These are phyloP conservation scores for Aspergillus saccharolyticus DNA, from an alignment of 495 filamentous ascomycete species.

Conservation along the genomic window DNA sequence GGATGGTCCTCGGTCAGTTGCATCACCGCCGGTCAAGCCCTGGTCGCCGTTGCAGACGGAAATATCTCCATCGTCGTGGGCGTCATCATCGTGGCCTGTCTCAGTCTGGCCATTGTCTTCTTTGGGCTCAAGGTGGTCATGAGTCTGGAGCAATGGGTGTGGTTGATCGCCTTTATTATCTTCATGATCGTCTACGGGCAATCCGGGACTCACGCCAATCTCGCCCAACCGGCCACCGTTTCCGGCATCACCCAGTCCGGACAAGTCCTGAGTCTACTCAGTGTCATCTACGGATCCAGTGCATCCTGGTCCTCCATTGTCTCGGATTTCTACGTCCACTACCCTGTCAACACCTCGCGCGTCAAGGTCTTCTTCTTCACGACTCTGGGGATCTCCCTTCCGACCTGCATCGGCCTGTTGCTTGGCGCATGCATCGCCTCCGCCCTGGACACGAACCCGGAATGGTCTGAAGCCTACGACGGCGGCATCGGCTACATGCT, in stretches of 20 bases:
- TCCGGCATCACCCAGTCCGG: slow-evolving; percentile 40
- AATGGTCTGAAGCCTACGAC: slow-evolving; percentile 45
- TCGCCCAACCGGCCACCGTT: slow-evolving; percentile 31
- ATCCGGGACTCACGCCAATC: slow-evolving; percentile 43
- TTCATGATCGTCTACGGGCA: slow-evolving; percentile 56
- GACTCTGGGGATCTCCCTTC: slow-evolving; percentile 39
- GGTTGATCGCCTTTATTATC: slow-evolving; percentile 52
- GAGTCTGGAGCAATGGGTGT: slow-evolving; percentile 57
- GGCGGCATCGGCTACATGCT: slow-evolving; percentile 56
- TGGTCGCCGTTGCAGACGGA: slow-evolving; percentile 33
- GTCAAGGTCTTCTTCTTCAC: slow-evolving; percentile 50
- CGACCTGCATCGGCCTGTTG: slow-evolving; percentile 53
- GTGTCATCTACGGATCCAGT: slow-evolving; percentile 54
- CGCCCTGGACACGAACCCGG: slow-evolving; percentile 42
- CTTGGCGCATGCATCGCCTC: slow-evolving; percentile 51
- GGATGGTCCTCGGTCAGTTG: slow-evolving; percentile 34
- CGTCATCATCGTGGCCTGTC: slow-evolving; percentile 44
- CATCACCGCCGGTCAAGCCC: slow-evolving; percentile 36
- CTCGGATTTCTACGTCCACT: slow-evolving; percentile 59
- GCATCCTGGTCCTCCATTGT: slow-evolving; percentile 57
- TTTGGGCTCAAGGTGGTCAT: slow-evolving; percentile 55
- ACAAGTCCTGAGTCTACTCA: slow-evolving; percentile 46
- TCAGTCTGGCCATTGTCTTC: slow-evolving; percentile 53
- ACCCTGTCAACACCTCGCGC: slow-evolving; percentile 47
- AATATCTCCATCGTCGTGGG: slow-evolving; percentile 36